A percentile compares a stretch with the other conserved stretches of the same genome.
Evolutionary conservation across 1,284 basidiomycete species (phyloP).

Genomic region (Pyrrhoderma lamaoense): DNA sequence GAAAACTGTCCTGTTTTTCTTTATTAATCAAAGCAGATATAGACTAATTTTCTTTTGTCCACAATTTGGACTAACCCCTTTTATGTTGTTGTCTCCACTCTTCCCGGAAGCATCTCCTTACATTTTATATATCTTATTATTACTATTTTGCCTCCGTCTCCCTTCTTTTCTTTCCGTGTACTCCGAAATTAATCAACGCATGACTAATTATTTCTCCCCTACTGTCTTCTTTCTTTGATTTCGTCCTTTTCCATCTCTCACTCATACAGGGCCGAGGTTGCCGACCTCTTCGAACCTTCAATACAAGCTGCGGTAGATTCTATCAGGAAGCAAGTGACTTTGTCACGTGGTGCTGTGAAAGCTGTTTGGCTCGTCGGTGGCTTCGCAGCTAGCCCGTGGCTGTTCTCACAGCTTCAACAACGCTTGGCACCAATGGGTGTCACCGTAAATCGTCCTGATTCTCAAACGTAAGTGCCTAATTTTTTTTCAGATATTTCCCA

Average conservation of each 20-base stretch:
- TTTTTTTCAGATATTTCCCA: no score
- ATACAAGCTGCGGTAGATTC: constrained; percentile 60
- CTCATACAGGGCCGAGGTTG: constrained; percentile 46
- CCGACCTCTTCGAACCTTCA: constrained; percentile 68
- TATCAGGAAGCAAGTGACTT: constrained; percentile 63
- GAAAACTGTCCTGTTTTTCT: no score
- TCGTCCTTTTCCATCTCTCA: not conserved
- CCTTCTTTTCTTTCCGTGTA: not conserved
- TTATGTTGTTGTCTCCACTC: no score
- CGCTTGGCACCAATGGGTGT: constrained; percentile 48
- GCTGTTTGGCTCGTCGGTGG: constrained; percentile 75
- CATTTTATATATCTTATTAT: no score
- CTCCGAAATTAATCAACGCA: no score
- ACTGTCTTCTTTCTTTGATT: not conserved
- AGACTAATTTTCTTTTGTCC: no score
- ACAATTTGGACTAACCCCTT: no score
- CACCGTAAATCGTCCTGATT: constrained; percentile 64
- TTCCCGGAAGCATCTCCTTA: no score
- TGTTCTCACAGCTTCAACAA: constrained; percentile 66
- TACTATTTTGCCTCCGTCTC: no score
- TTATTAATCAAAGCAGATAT: no score
- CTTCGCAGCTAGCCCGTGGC: constrained; percentile 72
- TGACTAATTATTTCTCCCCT: constrained; percentile 11
- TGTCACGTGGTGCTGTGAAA: constrained; percentile 59
- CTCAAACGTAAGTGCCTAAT: constrained; percentile 50